A percentile compares a stretch with the other conserved stretches of the same genome.
These are phyloP conservation scores for Exophiala phaeomuriformis DNA, from an alignment of 2,329 filamentous ascomycete species.

Conservation along the genomic window DNA sequence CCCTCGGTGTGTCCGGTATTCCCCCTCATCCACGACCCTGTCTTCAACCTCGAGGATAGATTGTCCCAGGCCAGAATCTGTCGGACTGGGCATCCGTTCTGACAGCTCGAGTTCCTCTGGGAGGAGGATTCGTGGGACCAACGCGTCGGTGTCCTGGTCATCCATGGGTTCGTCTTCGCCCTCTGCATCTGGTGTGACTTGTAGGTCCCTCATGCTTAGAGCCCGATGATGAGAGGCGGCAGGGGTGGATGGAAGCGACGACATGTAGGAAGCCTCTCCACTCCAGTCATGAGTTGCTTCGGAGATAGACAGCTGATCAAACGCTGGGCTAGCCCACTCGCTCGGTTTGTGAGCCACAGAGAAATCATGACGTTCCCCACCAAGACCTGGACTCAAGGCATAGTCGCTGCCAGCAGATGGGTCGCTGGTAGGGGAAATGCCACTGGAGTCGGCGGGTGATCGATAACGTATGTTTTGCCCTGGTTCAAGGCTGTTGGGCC, in stretches of 20 bases:
- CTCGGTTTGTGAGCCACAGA: background rate
- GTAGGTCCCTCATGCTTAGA: constrained; percentile 21
- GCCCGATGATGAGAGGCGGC: constrained; percentile 1
- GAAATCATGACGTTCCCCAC: constrained; percentile 2
- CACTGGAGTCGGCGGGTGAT: constrained; percentile 16
- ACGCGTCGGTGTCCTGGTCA: constrained; percentile 8
- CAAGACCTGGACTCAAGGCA: constrained; percentile 16
- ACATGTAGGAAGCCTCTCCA: constrained; percentile 1
- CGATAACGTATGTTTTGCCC: constrained; percentile 14
- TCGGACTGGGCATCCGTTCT: constrained; percentile 11
- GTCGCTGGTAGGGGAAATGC: constrained; percentile 15
- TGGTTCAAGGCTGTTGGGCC: constrained; percentile 4
- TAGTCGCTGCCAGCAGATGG: constrained; percentile 19
- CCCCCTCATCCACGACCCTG: constrained; percentile 12
- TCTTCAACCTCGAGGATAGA: constrained; percentile 9
- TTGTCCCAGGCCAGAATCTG: constrained; percentile 14
- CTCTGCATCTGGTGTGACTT: constrained; percentile 19
- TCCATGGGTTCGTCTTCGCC: constrained; percentile 11
- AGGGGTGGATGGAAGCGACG: background rate
- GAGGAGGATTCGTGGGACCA: constrained; percentile 12
- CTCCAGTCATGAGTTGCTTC: constrained; percentile 2
- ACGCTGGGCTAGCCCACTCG: background rate
- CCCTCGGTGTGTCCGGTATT: constrained; percentile 1
- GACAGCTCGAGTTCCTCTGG: constrained; percentile 22
- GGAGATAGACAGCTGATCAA: background rate